Conservation (phyloP, 2,329 filamentous ascomycete species). For the Camptophora hylomeconis region DNA sequence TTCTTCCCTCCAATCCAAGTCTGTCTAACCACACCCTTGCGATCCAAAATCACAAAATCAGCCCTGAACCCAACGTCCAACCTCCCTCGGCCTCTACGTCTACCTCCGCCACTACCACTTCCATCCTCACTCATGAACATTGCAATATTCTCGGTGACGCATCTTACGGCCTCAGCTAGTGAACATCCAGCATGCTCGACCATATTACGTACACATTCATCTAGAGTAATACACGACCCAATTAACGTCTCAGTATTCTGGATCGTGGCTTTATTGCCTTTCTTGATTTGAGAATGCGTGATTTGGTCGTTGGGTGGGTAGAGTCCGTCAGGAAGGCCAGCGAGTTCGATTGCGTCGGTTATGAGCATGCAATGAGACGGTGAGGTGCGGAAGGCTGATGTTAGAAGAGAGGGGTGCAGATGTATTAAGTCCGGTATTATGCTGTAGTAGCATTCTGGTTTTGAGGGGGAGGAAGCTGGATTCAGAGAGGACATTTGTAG, state of each 20-base stretch:
- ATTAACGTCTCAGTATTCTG: conserved; percentile 41
- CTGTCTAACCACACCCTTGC: conserved; percentile 34
- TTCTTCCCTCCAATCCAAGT: conserved; percentile 39
- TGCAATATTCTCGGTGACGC: conserved; percentile 38
- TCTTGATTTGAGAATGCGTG: conserved; percentile 35
- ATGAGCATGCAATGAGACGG: conserved; percentile 37
- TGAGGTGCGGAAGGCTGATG: conserved; percentile 35
- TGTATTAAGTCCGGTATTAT: conserved; percentile 43
- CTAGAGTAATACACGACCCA: conserved; percentile 38
- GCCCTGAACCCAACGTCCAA: conserved; percentile 33
- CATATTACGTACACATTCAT: conserved; percentile 36
- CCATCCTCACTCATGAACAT: conserved; percentile 33
- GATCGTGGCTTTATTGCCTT: conserved; percentile 36
- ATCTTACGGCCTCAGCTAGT: conserved; percentile 35
- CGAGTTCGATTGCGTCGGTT: conserved; percentile 43
- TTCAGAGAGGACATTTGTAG: too few species aligned
- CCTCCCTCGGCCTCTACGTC: conserved; percentile 28
- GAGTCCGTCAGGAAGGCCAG: conserved; percentile 37
- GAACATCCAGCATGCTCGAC: conserved; percentile 31
- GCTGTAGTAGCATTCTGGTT: conserved; percentile 39
- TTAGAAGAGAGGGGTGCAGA: conserved; percentile 37
- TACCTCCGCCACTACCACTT: too few species aligned
- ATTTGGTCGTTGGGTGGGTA: conserved; percentile 42
- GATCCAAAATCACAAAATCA: conserved; percentile 36
- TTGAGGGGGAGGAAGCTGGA: too few species aligned